phyloP scores from a whole-genome alignment of 768 basidiomycete species.

The Pholiota molesta region DNA sequence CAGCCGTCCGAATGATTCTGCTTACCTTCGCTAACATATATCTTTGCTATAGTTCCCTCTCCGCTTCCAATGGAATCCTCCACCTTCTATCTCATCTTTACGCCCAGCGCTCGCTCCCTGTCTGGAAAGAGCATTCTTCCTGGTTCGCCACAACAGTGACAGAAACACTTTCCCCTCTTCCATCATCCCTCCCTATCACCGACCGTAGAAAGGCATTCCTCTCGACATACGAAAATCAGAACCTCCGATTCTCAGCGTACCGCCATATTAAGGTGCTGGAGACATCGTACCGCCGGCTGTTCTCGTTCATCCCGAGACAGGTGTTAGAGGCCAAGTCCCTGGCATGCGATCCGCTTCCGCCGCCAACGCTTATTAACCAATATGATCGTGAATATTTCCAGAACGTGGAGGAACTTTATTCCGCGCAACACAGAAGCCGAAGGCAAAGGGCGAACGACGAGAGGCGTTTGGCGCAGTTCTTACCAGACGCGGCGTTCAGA shows the following conservation, averaged over 20 bases:
- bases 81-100: slow-evolving; percentile 91
- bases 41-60: slow-evolving; percentile 34
- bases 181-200: slow-evolving; percentile 37
- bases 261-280: slow-evolving; percentile 83
- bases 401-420: slow-evolving; percentile 56
- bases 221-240: slow-evolving; percentile 39
- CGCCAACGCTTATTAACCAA: slow-evolving; percentile 52
- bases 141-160: slow-evolving; percentile 75
- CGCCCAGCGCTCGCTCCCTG: slow-evolving; percentile 67
- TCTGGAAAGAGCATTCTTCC: slow-evolving; percentile 80
- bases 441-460: slow-evolving; percentile 49
- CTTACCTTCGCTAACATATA: background rate
- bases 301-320: slow-evolving; percentile 70
- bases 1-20: background rate
- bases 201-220: slow-evolving; percentile 37
- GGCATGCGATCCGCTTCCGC: slow-evolving; percentile 89
- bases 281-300: slow-evolving; percentile 56
- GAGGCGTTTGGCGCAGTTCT: slow-evolving; percentile 53
- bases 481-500: slow-evolving; percentile 61
- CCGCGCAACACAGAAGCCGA: slow-evolving; percentile 38
- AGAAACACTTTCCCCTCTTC: slow-evolving; percentile 41
- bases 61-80: slow-evolving; percentile 48
- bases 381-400: slow-evolving; percentile 83
- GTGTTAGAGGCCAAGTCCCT: slow-evolving; percentile 57
- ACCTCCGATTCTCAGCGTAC: slow-evolving; percentile 57